These are phyloP conservation scores for Pleoardoris graminearum DNA, from an alignment of 2,329 filamentous ascomycete species.

Conservation along the genomic window DNA sequence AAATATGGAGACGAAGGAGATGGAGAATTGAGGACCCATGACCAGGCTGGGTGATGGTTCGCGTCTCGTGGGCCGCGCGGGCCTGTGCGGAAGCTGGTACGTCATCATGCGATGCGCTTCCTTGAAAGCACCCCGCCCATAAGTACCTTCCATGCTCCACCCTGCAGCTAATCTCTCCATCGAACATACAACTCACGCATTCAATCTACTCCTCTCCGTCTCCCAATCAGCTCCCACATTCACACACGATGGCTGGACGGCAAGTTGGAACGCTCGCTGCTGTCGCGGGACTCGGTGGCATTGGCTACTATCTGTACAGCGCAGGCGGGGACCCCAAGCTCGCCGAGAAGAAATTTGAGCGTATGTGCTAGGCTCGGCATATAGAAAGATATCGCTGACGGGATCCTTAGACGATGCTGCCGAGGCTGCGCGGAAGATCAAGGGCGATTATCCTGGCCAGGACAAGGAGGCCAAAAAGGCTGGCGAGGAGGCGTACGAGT, in stretches of 20 bases:
- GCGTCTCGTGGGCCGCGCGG: slow-evolving; percentile 11
- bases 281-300: slow-evolving; percentile 59
- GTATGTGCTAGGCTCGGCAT: slow-evolving; percentile 57
- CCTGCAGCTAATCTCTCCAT: slow-evolving; percentile 7
- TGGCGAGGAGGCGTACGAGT: slow-evolving; percentile 55
- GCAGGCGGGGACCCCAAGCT: slow-evolving; percentile 79
- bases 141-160: slow-evolving; percentile 21
- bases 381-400: slow-evolving; percentile 16
- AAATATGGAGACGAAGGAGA: slow-evolving; percentile 6
- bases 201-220: slow-evolving; percentile 6
- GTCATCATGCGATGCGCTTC: slow-evolving; percentile 26
- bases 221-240: slow-evolving; percentile 10
- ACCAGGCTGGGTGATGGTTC: slow-evolving; percentile 15
- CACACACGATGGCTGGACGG: slow-evolving; percentile 32
- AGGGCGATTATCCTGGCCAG: slow-evolving; percentile 65
- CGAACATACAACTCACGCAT: slow-evolving; percentile 11
- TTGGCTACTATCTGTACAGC: slow-evolving; percentile 85
- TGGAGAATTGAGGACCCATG: neutral
- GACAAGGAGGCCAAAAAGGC: slow-evolving; percentile 67
- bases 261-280: slow-evolving; percentile 33
- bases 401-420: slow-evolving; percentile 70
- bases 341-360: slow-evolving; percentile 84
- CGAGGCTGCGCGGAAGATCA: slow-evolving; percentile 67
- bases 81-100: slow-evolving; percentile 32
- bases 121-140: slow-evolving; percentile 33